Base-by-base conservation (phyloP, 257 asterid species). In the Solanum clarkiae region DNA sequence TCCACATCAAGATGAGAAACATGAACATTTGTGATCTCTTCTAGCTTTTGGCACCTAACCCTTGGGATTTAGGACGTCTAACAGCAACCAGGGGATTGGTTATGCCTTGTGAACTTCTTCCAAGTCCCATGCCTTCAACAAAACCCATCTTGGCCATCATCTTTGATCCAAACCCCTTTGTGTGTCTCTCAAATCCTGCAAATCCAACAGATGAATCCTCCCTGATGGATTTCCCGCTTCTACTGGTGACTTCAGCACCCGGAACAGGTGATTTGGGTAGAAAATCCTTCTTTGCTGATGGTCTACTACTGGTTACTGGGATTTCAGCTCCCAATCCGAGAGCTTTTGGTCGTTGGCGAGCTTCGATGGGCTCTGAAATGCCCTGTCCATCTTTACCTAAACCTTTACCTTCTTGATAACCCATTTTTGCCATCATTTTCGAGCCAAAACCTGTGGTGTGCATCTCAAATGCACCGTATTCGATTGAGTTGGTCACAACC, bases 391-490 rank as follows among this genome's bases (percentile, higher is more conserved):
- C 97, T 87, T 95, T 97, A 7, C 99, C 99, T 66, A 95, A 85
- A 22, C 98, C 99, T 3, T 81, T 88, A 20, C 98, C 98, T 88
- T 92, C 97, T 42, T 93, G 88, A 82, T 88, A 95, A 70, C 99
- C 99, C 99, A 95, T 95, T 91, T 95, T 97, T 60, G 98, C 98
- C 97, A 97, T 63, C 97, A 95, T 94, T 92, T 93, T 97, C 44
- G 98, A 97, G 54, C 99, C 99, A 86, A 97, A 95, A 53, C 99
- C 99, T 49, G 97, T 97, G 1, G 99, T 97, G 90, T 95, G 99
- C 94, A 92, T 74, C 90, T 97, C 99, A 60, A 97, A 97, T 57
- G 98, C 91, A 83, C 94, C 97, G 47, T 88, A 90, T 80, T 91
- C 90, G 40, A 66, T 86, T 24, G 93, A 77, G 82, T 70, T 86